Conservation (phyloP, 441 rosid species). For the Gossypium trilobum region DNA sequence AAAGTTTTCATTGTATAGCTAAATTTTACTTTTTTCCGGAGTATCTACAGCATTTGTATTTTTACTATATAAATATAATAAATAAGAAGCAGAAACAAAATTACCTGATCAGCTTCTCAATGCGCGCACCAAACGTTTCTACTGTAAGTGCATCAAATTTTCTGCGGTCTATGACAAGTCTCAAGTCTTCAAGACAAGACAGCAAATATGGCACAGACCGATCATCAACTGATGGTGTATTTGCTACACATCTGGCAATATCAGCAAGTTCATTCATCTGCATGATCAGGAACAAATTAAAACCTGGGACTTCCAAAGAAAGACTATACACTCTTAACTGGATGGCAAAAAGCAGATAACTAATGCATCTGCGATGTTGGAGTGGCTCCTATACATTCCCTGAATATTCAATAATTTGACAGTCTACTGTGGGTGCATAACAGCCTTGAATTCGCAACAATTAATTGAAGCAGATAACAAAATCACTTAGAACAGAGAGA, state of each 20-base stretch:
- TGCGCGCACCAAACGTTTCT: conserved; percentile 92
- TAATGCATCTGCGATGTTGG: neutral
- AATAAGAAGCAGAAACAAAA: conserved; percentile 21
- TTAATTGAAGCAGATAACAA: neutral
- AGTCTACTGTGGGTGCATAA: neutral
- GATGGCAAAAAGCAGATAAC: neutral
- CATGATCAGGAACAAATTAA: conserved; percentile 25
- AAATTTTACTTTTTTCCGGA: neutral
- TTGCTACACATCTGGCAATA: conserved; percentile 88
- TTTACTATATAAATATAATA: conserved; percentile 6
- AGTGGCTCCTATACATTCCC: neutral
- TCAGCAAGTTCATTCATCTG: conserved; percentile 98
- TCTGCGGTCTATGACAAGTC: conserved; percentile 73
- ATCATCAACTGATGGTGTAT: conserved; percentile 68
- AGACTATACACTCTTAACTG: neutral
- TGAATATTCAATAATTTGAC: neutral
- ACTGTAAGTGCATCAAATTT: conserved; percentile 90
- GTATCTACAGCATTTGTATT: neutral
- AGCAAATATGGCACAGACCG: conserved; percentile 57
- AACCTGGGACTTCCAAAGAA: conserved; percentile 2
- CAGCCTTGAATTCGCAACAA: neutral
- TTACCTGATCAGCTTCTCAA: conserved; percentile 84
- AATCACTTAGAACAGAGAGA: neutral
- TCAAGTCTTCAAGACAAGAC: conserved; percentile 75
- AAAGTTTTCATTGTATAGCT: neutral